These are phyloP conservation scores for Suhomyces coccinellae DNA, from an alignment of 1,139 yeast species.

Conservation along the genomic window DNA sequence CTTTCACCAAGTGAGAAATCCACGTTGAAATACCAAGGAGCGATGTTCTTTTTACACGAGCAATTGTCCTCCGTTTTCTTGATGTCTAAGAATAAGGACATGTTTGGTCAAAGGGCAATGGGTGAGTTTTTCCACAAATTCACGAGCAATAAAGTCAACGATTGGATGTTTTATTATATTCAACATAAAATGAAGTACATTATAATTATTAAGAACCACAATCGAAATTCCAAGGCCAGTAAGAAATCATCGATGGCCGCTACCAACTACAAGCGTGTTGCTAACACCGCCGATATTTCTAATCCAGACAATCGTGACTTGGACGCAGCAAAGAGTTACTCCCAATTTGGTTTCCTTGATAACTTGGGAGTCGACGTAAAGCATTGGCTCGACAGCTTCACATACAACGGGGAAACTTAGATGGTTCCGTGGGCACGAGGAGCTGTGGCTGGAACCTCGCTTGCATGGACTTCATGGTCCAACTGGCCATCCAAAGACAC, in stretches of 20 bases:
- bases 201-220: slow-evolving; percentile 39
- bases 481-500: background rate
- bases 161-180: slow-evolving; percentile 49
- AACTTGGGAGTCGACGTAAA: slow-evolving; percentile 48
- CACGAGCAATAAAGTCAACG: slow-evolving; percentile 38
- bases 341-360: slow-evolving; percentile 41
- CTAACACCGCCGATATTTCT: background rate
- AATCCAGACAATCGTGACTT: slow-evolving; percentile 18
- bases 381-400: slow-evolving; percentile 39
- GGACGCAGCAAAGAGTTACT: slow-evolving; percentile 28
- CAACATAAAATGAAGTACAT: slow-evolving; percentile 33
- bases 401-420: slow-evolving; percentile 22
- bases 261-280: slow-evolving; percentile 2
- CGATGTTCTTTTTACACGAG: slow-evolving; percentile 43
- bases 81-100: slow-evolving; percentile 25
- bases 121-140: slow-evolving; percentile 47
- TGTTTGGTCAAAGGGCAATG: slow-evolving; percentile 24
- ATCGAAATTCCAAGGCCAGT: slow-evolving; percentile 22
- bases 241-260: slow-evolving; percentile 1
- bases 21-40: slow-evolving; percentile 23
- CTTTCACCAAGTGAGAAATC: slow-evolving; percentile 12
- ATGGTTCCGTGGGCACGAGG: slow-evolving; percentile 1
- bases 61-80: slow-evolving; percentile 38
- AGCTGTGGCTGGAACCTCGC: background rate
- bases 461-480: background rate